phyloP scores from a whole-genome alignment of 148 eudicot species.

The Vaccinium macrocarpon region DNA sequence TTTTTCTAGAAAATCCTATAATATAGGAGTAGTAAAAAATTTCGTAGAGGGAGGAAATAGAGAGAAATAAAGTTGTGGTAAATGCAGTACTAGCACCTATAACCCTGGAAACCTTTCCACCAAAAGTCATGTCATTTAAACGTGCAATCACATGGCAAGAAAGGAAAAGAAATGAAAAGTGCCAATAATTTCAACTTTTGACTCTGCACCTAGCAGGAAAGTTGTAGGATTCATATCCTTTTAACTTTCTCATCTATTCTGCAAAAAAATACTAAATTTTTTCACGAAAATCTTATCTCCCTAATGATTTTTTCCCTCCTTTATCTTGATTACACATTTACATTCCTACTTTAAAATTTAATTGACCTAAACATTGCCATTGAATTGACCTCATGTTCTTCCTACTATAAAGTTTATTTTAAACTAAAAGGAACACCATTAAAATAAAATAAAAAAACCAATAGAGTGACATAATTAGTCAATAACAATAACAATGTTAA shows the following conservation, averaged over 20 bases:
- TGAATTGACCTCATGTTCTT: too few species aligned
- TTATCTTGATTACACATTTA: not conserved
- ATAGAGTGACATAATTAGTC: too few species aligned
- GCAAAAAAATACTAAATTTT: not conserved
- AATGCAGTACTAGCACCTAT: not conserved
- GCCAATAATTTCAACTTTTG: not conserved
- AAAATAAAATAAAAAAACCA: too few species aligned
- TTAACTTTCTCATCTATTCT: not conserved
- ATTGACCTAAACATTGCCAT: too few species aligned
- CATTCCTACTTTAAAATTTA: too few species aligned
- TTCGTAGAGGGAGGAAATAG: not conserved
- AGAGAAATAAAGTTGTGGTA: not conserved
- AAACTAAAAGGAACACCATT: too few species aligned
- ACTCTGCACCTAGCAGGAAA: not conserved
- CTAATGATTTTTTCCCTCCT: not conserved
- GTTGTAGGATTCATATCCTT: not conserved
- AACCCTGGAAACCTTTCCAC: not conserved
- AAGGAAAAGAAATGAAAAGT: not conserved
- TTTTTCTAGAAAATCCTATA: not conserved
- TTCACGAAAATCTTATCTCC: not conserved
- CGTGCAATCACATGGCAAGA: not conserved
- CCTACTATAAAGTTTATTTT: too few species aligned
- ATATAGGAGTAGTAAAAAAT: not conserved
- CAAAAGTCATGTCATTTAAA: not conserved
- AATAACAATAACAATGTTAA: too few species aligned